Evolutionary conservation across 495 filamentous ascomycete species (phyloP).

Genomic region (Trichoderma virens): DNA sequence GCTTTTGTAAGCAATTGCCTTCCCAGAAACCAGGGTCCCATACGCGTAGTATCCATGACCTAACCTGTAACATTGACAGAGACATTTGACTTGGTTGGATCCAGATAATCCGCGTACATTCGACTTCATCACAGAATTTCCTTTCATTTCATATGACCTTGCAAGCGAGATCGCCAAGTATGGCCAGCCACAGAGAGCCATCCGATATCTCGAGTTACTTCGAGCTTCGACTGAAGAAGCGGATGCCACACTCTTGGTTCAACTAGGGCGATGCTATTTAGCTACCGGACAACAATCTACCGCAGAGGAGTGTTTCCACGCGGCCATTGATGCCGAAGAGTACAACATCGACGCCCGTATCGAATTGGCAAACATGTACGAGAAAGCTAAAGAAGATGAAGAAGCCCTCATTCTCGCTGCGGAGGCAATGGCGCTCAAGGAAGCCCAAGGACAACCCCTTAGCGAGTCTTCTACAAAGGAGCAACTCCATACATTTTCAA

Average conservation of each 20-base stretch:
- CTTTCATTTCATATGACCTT: slow-evolving; percentile 68
- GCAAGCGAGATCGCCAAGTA: slow-evolving; percentile 57
- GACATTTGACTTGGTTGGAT: slow-evolving; percentile 47
- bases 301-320: slow-evolving; percentile 67
- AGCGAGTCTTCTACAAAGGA: slow-evolving; percentile 32
- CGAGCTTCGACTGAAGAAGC: slow-evolving; percentile 46
- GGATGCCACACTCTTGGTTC: slow-evolving; percentile 58
- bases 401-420: slow-evolving; percentile 67
- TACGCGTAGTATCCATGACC: background rate
- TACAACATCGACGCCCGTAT: slow-evolving; percentile 60
- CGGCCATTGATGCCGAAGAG: slow-evolving; percentile 60
- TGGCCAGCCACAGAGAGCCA: slow-evolving; percentile 51
- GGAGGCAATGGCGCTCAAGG: slow-evolving; percentile 58
- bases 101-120: slow-evolving; percentile 42
- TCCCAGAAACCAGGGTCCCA: background rate
- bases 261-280: slow-evolving; percentile 66
- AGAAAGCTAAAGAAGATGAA: slow-evolving; percentile 56
- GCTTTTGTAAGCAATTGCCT: slow-evolving; percentile 52
- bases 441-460: slow-evolving; percentile 17
- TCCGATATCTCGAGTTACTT: slow-evolving; percentile 67
- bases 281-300: slow-evolving; percentile 52
- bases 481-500: slow-evolving; percentile 13
- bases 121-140: slow-evolving; percentile 52
- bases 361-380: slow-evolving; percentile 72
- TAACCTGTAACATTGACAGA: slow-evolving; percentile 7